phyloP scores from a whole-genome alignment of 2,329 filamentous ascomycete genomes.

The Colletotrichum sp. region DNA sequence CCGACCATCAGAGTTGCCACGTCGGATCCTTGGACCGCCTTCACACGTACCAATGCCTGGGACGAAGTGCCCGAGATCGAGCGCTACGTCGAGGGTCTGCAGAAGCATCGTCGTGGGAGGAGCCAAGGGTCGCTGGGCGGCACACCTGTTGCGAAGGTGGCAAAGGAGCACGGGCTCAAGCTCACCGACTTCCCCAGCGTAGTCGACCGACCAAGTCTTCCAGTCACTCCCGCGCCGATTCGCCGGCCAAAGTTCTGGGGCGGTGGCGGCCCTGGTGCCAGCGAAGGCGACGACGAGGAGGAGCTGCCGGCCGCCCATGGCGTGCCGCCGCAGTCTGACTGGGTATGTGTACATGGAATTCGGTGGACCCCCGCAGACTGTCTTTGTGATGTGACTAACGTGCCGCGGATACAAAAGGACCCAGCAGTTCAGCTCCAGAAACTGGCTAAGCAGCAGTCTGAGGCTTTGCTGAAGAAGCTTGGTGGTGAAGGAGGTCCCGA shows the following conservation, averaged over 20 bases:
- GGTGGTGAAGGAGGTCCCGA: conserved; percentile 35
- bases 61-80: conserved; percentile 90
- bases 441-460: conserved; percentile 70
- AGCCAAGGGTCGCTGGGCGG: conserved; percentile 29
- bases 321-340: conserved; percentile 86
- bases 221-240: conserved; percentile 87
- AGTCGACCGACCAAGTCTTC: conserved; percentile 82
- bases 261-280: conserved; percentile 41
- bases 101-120: conserved; percentile 58
- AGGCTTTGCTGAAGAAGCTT: conserved; percentile 62
- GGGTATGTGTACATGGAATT: conserved; percentile 80
- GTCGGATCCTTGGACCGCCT: conserved; percentile 74
- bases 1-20: conserved; percentile 51
- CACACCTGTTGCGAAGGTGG: conserved; percentile 25
- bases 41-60: conserved; percentile 86
- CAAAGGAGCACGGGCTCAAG: conserved; percentile 56
- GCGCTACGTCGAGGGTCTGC: conserved; percentile 80
- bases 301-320: conserved; percentile 78
- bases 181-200: conserved; percentile 89
- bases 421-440: conserved; percentile 73
- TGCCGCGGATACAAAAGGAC: conserved; percentile 63
- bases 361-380: conserved; percentile 56
- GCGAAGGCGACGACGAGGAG: conserved; percentile 57
- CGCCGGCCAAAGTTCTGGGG: conserved; percentile 73
- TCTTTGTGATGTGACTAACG: conserved; percentile 62